Base-by-base conservation (phyloP, 441 rosid species). In the Populus hybrid region DNA sequence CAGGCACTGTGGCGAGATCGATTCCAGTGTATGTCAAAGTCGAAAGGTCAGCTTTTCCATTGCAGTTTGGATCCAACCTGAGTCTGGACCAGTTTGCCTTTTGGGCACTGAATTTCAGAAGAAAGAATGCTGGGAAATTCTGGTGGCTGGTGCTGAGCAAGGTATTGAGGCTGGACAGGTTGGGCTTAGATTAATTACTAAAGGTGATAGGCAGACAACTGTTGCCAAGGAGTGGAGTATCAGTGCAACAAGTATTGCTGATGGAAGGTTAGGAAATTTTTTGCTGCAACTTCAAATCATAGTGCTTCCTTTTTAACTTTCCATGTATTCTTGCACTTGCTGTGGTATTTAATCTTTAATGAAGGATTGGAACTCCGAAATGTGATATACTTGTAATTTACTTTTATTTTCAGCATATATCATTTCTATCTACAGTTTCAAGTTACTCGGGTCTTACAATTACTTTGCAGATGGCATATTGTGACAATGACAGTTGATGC, bases 101-200 rank as follows among this genome's bases (percentile, higher is more conserved):
- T 84, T 95, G 35, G 98, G 99, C 86, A 93, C 99, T 23, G 99
- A 97, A 81, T 97, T 83, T 87, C 95, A 94, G 88, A 97, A 92
- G 87, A 91, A 87, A 82, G 89, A 85, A 71, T 97, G 99, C 89
- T 97, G 95, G 99, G 99, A 97, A 90, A 88, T 97, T 88, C 88
- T 97, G 74, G 99, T 97, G 81, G 99, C 99, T 84, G 99, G 99
- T 80, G 91, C 99, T 63, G 99, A 97, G 85, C 99, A 97, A 92
- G 99, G 99, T 82, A 90, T 97, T 79, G 99, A 97, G 80, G 99
- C 99, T 81, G 99, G 99, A 80, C 99, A 95, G 85, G 99, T 97
- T 79, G 98, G 98, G 80, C 94, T 97, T 81, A 87, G 98, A 76
- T 87, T 92, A 88, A 93, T 97, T 69, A 90, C 98, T 73, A 97